Base-by-base conservation (phyloP, 345 rosid genomes). In the Luvunga scandens region DNA sequence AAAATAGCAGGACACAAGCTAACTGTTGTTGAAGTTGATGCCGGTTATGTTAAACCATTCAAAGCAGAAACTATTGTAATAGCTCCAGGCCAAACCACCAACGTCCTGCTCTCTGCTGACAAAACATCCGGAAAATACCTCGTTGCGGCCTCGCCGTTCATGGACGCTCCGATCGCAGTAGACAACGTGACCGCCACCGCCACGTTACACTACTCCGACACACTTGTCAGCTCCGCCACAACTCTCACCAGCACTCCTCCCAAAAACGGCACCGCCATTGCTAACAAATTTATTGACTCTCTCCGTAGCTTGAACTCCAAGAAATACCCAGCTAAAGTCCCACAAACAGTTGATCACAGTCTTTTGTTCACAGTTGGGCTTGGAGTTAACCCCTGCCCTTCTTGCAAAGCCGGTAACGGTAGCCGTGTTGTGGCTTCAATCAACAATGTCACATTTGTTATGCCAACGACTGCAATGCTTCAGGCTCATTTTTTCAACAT, bases 1-100 rank as follows among this genome's bases (percentile, higher is more conserved):
- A 93, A 95, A 79, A 86, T 95, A 67, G 98, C 98, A 0, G 98
- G 98, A 2, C 98, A 95, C 83, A 80, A 81, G 59, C 88, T 95
- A 77, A 95, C 94, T 4, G 94, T 91, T 12, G 98, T 93, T 0
- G 98, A 95, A 83, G 98, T 95, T 9, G 98, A 95, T 45, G 98
- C 98, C 60, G 69, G 84, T 18, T 95, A 95, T 64, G 94, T 95
- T 14, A 95, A 95, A 78, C 98, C 98, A 21, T 89, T 95, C 83
- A 85, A 86, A 77, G 87, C 62, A 1, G 91, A 91, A 80, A 90
- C 94, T 21, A 55, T 93, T 5, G 66, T 90, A 9, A 84, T 95
- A 18, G 90, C 98, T 6, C 98, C 98, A 0, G 98, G 98, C 38
- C 98, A 95, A 81, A 93, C 98, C 68, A 93, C 98, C 8, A 95